Evolutionary conservation across 106 monocot genomes (phyloP), one percentile per base, ranked within the genome.

Genomic region (Narthecium ossifragum): DNA sequence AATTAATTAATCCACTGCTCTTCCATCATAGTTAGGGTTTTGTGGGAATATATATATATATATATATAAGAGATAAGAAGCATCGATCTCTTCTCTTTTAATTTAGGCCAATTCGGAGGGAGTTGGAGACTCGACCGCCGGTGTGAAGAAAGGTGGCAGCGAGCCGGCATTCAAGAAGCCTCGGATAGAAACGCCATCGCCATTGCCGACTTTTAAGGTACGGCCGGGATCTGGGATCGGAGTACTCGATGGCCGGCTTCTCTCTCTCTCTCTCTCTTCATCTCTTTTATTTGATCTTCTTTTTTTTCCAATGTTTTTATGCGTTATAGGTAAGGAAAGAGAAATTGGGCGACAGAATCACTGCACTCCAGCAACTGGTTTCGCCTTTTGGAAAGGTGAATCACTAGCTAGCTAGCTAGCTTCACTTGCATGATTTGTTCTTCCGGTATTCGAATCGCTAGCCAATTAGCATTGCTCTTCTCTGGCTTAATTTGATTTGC

Each of bases 311-410:
- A 25, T 4, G 22, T 53, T 31, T 36, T 40, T 15, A n/a, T 18
- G 34, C 22, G 24, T 55, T 53, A 34, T 55, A 86, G 87, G 82
- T 87, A 25, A 69, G 87, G 70, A 87, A 87, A 73, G 87, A 87
- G 58, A 87, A 87, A 61, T 65, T 87, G 57, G 82, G 81, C 29
- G 87, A 87, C 75, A 68, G 82, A 63, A 76, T 87, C 71, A 82
- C 87, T 55, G 82, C 87, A 30, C 82, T 87, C 31, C 87, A 87
- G 71, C 87, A 87, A 20, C 38, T 87, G 30, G 87, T 87, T 46
- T 82, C 82, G 10, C 87, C 87, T 75, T 87, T 87, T 63, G 87
- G 87, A 79, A 82, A 82, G 82, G 87, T 87, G 62, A 53, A 50
- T 34, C 53, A 48, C 38, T 72, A 28, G 30, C 22, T 66, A 36